Conservation (phyloP, 2,329 filamentous ascomycete species). For the Pestalotiopsis sp. region DNA sequence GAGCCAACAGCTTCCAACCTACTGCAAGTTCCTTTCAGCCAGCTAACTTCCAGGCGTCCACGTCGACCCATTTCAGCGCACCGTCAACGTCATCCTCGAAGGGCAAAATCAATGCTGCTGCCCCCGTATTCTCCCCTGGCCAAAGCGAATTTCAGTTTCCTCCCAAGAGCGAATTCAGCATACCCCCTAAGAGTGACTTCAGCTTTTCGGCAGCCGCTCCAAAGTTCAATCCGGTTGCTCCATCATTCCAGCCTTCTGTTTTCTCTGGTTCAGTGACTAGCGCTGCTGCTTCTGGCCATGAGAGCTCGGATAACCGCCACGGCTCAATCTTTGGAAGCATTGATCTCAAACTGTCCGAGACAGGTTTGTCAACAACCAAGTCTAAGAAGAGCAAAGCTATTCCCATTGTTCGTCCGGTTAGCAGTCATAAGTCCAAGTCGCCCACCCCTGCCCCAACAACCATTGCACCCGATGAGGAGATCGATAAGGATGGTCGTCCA, state of each 20-base stretch:
- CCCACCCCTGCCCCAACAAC: slow-evolving; percentile 9
- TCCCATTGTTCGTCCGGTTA: slow-evolving; percentile 73
- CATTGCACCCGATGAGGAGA: slow-evolving; percentile 23
- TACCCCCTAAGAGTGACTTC: slow-evolving; percentile 60
- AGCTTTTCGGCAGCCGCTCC: slow-evolving; percentile 68
- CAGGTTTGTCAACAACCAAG: slow-evolving; percentile 62
- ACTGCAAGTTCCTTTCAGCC: slow-evolving; percentile 45
- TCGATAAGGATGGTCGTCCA: slow-evolving; percentile 63
- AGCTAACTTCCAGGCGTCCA: slow-evolving; percentile 44
- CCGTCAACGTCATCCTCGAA: slow-evolving; percentile 38
- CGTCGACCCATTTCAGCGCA: slow-evolving; percentile 43
- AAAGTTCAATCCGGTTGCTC: slow-evolving; percentile 76
- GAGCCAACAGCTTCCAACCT: slow-evolving; percentile 32
- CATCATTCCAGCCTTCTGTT: slow-evolving; percentile 69
- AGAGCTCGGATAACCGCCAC: slow-evolving; percentile 40
- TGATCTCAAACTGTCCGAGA: slow-evolving; percentile 61
- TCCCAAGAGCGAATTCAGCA: slow-evolving; percentile 63
- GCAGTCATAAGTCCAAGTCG: slow-evolving; percentile 34
- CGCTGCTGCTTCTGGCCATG: slow-evolving; percentile 44
- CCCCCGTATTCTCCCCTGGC: slow-evolving; percentile 69
- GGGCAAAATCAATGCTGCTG: slow-evolving; percentile 66
- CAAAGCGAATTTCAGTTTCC: slow-evolving; percentile 64
- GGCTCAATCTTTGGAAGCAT: slow-evolving; percentile 72
- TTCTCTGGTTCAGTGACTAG: slow-evolving; percentile 51
- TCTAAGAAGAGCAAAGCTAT: slow-evolving; percentile 79